Base-by-base conservation (phyloP, 768 basidiomycete genomes). In the Phylloporus sp. region DNA sequence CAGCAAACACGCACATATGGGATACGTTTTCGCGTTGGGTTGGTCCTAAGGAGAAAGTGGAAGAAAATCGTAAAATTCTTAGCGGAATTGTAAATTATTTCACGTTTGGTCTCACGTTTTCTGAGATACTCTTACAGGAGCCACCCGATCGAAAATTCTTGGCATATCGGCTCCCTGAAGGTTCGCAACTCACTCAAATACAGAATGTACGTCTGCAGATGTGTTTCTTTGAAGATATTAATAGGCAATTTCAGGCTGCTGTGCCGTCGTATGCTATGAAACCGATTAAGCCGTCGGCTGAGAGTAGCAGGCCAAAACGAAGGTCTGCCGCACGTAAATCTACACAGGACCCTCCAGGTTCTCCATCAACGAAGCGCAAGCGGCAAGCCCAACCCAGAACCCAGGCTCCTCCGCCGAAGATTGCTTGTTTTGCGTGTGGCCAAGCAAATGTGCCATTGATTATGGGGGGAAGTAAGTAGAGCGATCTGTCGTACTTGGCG, bases 381-480 rank as follows among this genome's bases (percentile, higher is more conserved):
- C 73, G 72, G 34, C 55, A 67, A 29, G 40, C 69, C 1, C 74
- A 74, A 28, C 47, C 62, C 1, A 76, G 73, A 49, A 44, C 56
- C 10, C 63, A 64, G 38, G 40, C 54, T 15, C 64, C 73, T 13
- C 74, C 80, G 10, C 70, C 73, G 1, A 68, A 72, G 38, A 81
- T 81, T 8, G 70, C 76, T 28, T 90, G 87, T 55, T 69, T 76
- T 34, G 69, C 78, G 6, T 90, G 87, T 64, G 77, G 78, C 39
- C 76, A 80, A 63, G 79, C 76, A 15, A 84, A 86, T 60, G 87
- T 89, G 13, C 88, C 88, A 7, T 73, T 90, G n/a, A 80, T 88
- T 47, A 74, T 84, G 63, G 86, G 86, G 51, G 88, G 87, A 36
- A 77, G 88, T 88, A 57, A 76, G 86, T 76, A 32, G 40, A 31